Conservation (phyloP, 2,329 filamentous ascomycete genomes). For the Aureobasidium leucospermi region DNA sequence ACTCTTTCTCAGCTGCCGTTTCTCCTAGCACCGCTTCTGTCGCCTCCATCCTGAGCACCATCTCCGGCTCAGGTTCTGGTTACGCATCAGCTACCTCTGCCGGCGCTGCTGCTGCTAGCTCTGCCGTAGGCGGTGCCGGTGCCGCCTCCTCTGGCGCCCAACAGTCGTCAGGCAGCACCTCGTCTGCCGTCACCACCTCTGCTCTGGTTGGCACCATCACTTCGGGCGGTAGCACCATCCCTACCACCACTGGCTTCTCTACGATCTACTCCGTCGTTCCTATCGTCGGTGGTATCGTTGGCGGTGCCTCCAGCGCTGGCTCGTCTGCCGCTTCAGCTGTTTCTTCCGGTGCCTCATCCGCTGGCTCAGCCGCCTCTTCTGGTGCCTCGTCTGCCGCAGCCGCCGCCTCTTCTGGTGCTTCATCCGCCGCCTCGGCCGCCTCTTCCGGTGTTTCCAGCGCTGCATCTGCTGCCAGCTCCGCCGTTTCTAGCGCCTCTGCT, state of each 20-base stretch:
- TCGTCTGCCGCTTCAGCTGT: slow-evolving; percentile 18
- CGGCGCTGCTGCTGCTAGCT: slow-evolving; percentile 11
- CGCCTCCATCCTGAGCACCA: slow-evolving; percentile 7
- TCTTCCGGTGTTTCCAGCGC: slow-evolving; percentile 16
- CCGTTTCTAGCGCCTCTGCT: slow-evolving; percentile 11
- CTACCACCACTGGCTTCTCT: slow-evolving; percentile 28
- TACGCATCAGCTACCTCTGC: slow-evolving; percentile 15
- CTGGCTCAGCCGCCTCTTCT: slow-evolving; percentile 12
- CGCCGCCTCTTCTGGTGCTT: slow-evolving; percentile 14
- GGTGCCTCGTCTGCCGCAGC: slow-evolving; percentile 15
- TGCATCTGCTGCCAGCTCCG: slow-evolving; percentile 15
- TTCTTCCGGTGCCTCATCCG: slow-evolving; percentile 15
- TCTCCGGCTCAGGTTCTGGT: slow-evolving; percentile 14
- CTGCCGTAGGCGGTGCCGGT: not conserved
- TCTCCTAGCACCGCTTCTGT: slow-evolving; percentile 2
- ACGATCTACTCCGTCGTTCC: slow-evolving; percentile 25
- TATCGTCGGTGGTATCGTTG: slow-evolving; percentile 12
- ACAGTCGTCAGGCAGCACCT: slow-evolving; percentile 3
- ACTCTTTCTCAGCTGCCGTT: slow-evolving; percentile 10
- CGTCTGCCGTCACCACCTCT: slow-evolving; percentile 23
- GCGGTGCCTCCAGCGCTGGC: slow-evolving; percentile 14
- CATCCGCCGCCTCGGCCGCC: slow-evolving; percentile 11
- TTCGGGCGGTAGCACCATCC: slow-evolving; percentile 23
- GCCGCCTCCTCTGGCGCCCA: not conserved
- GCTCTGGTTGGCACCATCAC: slow-evolving; percentile 26